These are phyloP conservation scores for Chrysanthemum makinoi DNA, from an alignment of 129 eudicot genomes.

Conservation along the genomic window DNA sequence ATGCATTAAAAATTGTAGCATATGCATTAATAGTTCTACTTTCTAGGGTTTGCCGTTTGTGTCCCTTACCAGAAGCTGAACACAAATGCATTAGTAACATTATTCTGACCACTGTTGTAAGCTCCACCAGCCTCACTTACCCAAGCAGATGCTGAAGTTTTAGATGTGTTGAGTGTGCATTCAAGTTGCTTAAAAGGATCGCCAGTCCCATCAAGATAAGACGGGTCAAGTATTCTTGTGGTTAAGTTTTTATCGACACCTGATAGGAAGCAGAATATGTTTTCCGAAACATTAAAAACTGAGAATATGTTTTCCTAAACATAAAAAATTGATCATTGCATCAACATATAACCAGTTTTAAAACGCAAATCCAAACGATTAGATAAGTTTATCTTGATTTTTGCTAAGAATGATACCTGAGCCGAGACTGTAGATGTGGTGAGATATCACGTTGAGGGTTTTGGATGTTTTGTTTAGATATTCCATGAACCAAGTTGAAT, in stretches of 20 bases:
- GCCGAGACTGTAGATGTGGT: constrained; percentile 21
- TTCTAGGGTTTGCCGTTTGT: neutral
- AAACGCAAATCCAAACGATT: neutral
- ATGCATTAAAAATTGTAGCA: neutral
- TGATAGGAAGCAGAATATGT: neutral
- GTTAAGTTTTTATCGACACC: constrained; percentile 16
- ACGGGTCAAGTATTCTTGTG: neutral
- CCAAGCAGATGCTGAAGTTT: constrained; percentile 12
- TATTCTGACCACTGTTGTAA: constrained; percentile 21
- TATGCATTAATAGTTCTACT: too few species aligned
- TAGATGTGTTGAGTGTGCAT: neutral
- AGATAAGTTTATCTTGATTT: neutral
- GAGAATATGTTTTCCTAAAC: too few species aligned
- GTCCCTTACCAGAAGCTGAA: constrained; percentile 13
- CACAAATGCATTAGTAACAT: constrained; percentile 19
- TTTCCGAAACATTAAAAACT: too few species aligned
- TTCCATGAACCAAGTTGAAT: constrained; percentile 13
- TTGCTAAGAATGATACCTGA: neutral
- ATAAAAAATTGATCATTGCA: too few species aligned
- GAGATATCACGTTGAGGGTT: constrained; percentile 8
- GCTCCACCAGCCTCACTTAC: constrained; percentile 22
- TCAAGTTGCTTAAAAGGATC: constrained; percentile 16
- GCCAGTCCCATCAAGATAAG: constrained; percentile 5
- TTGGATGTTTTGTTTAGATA: constrained; percentile 10
- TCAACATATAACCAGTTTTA: too few species aligned